phyloP scores from a whole-genome alignment of 2,329 filamentous ascomycete species.

The Parastagonospora nodorum region DNA sequence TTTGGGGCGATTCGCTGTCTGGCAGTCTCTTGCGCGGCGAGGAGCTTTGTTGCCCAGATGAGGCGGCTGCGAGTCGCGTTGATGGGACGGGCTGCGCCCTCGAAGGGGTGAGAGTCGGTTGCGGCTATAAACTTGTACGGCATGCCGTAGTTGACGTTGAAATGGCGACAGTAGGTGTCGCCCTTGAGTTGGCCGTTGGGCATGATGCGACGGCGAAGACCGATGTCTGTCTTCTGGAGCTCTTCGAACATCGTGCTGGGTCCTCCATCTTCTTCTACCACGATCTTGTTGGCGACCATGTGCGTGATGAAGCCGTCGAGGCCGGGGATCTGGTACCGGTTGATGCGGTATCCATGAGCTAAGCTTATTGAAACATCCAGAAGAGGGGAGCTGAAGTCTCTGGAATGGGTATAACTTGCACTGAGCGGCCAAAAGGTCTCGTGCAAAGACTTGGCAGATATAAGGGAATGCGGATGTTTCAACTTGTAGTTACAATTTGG shows the following conservation, averaged over 20 bases:
- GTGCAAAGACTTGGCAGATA: slow-evolving; percentile 33
- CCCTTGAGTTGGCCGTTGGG: slow-evolving; percentile 35
- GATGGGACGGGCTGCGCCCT: slow-evolving; percentile 48
- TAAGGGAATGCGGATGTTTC: slow-evolving; percentile 32
- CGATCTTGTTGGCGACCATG: slow-evolving; percentile 60
- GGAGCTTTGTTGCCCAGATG: slow-evolving; percentile 59
- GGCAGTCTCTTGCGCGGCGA: slow-evolving; percentile 39
- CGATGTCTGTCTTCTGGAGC: slow-evolving; percentile 49
- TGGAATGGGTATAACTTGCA: slow-evolving; percentile 37
- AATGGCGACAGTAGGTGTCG: slow-evolving; percentile 59
- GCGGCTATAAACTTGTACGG: slow-evolving; percentile 69
- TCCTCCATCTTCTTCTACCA: slow-evolving; percentile 59
- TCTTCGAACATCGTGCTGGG: slow-evolving; percentile 65
- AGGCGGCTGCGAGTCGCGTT: slow-evolving; percentile 58
- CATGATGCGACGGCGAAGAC: slow-evolving; percentile 24
- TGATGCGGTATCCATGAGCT: slow-evolving; percentile 49
- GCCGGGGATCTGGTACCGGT: slow-evolving; percentile 55
- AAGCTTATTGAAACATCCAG: slow-evolving; percentile 43
- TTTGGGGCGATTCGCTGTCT: background rate
- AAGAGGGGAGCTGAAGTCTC: slow-evolving; percentile 33
- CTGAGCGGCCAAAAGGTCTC: slow-evolving; percentile 46
- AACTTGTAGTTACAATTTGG: slow-evolving; percentile 56
- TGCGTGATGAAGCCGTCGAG: slow-evolving; percentile 56
- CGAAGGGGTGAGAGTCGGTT: slow-evolving; percentile 43
- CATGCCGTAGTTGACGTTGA: slow-evolving; percentile 63